phyloP scores from a whole-genome alignment of 2,329 filamentous ascomycete species.

The Sclerotinia subarctica region DNA sequence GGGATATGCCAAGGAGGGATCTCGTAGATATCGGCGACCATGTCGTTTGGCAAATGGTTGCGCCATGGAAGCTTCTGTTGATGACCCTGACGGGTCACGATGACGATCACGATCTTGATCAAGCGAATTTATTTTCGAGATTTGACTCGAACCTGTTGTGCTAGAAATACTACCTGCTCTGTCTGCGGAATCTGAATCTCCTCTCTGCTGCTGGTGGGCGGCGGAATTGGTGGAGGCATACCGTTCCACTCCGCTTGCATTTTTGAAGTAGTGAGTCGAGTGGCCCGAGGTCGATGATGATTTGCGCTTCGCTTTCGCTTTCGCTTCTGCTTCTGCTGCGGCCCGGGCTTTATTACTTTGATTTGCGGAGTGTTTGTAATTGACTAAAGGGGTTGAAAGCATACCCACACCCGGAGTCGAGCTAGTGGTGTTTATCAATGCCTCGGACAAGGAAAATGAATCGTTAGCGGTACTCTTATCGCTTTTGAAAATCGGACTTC shows the following conservation, averaged over 20 bases:
- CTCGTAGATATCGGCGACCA: slow-evolving; percentile 79
- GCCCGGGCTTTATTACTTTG: slow-evolving; percentile 34
- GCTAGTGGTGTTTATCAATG: neutral
- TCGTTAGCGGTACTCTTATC: neutral
- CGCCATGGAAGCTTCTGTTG: slow-evolving; percentile 29
- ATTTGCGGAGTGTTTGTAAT: slow-evolving; percentile 36
- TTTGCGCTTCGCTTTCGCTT: slow-evolving; percentile 29
- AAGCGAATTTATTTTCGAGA: slow-evolving; percentile 33
- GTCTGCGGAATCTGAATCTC: slow-evolving; percentile 25
- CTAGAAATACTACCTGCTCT: slow-evolving; percentile 36
- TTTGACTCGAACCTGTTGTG: slow-evolving; percentile 33
- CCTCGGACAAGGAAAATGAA: slow-evolving; percentile 25
- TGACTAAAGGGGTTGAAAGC: slow-evolving; percentile 35
- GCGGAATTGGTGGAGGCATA: slow-evolving; percentile 23
- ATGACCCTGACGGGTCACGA: slow-evolving; percentile 19
- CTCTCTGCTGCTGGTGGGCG: slow-evolving; percentile 23
- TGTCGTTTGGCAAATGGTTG: slow-evolving; percentile 68
- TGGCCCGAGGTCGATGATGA: slow-evolving; percentile 31
- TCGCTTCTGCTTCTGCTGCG: slow-evolving; percentile 24
- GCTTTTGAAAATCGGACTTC: slow-evolving; percentile 16
- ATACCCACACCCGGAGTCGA: slow-evolving; percentile 27
- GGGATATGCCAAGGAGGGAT: slow-evolving; percentile 71
- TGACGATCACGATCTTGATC: slow-evolving; percentile 26
- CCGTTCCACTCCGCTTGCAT: slow-evolving; percentile 32
- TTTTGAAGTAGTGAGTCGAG: slow-evolving; percentile 32